Percentiles rank a stretch among this genome's conserved stretches.
These are phyloP conservation scores for Aspergillus pseudoterreus DNA, from an alignment of 2,329 filamentous ascomycete species.

Conservation along the genomic window DNA sequence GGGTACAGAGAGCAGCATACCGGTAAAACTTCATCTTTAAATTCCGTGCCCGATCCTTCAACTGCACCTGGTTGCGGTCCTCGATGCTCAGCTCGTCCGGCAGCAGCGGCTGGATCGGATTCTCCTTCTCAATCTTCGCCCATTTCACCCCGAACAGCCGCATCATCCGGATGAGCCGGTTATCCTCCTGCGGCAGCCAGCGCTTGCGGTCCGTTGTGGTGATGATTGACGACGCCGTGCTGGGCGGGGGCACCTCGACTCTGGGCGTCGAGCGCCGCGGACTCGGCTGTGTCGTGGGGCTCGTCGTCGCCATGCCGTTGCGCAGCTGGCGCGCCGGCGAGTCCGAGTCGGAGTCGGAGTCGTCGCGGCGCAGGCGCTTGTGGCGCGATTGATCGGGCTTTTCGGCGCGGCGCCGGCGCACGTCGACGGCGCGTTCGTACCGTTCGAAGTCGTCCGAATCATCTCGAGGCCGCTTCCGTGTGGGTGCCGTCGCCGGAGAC, in stretches of 20 bases:
- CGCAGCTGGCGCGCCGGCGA: background rate
- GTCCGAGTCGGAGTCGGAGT: conserved; percentile 4
- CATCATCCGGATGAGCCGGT: conserved; percentile 49
- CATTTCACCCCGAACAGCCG: conserved; percentile 45
- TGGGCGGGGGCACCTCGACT: background rate
- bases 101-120: conserved; percentile 23
- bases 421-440: conserved; percentile 31
- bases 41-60: conserved; percentile 56
- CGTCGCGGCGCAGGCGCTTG: background rate
- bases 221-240: background rate
- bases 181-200: conserved; percentile 40
- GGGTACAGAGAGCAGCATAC: conserved; percentile 1
- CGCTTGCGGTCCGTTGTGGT: conserved; percentile 1
- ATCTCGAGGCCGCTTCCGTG: conserved; percentile 15
- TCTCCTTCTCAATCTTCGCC: conserved; percentile 41
- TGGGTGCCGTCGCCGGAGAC: background rate
- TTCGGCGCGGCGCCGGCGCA: conserved; percentile 30
- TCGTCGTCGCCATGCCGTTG: background rate
- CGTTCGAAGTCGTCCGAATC: conserved; percentile 38
- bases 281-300: too few species aligned
- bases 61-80: conserved; percentile 48
- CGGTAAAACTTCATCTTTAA: conserved; percentile 38
- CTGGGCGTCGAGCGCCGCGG: too few species aligned
- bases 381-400: conserved; percentile 21
- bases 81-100: conserved; percentile 30